phyloP scores from a whole-genome alignment of 2,329 filamentous ascomycete species.

The Aspergillus floridensis region DNA sequence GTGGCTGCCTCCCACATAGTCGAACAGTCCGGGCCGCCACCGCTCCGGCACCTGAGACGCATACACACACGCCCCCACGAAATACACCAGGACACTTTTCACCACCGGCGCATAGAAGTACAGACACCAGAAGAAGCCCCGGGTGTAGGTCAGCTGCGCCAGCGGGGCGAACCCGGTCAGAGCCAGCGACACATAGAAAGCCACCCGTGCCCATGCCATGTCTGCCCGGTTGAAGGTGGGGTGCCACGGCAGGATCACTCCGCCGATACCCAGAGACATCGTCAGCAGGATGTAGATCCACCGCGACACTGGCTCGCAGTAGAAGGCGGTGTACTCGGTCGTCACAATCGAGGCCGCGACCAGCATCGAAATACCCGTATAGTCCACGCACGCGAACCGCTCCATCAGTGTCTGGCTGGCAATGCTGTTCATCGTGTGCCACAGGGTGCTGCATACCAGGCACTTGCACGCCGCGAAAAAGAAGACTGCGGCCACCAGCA shows the following conservation, averaged over 20 bases:
- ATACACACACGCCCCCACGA: slow-evolving; percentile 80
- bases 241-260: slow-evolving; percentile 93
- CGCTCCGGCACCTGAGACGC: slow-evolving; percentile 89
- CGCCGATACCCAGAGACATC: slow-evolving; percentile 74
- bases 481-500: slow-evolving; percentile 89
- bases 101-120: slow-evolving; percentile 86
- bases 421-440: slow-evolving; percentile 99
- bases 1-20: slow-evolving; percentile 92
- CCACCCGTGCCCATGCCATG: slow-evolving; percentile 89
- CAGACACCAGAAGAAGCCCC: slow-evolving; percentile 75
- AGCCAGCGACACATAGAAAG: slow-evolving; percentile 85
- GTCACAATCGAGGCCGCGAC: slow-evolving; percentile 95
- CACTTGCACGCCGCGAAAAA: slow-evolving; percentile 96
- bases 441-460: slow-evolving; percentile 89
- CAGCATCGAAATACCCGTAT: slow-evolving; percentile 92
- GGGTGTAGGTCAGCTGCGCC: slow-evolving; percentile 74
- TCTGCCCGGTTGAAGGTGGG: slow-evolving; percentile 89
- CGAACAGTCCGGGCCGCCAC: slow-evolving; percentile 89
- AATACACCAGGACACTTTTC: slow-evolving; percentile 84
- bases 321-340: slow-evolving; percentile 97
- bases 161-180: slow-evolving; percentile 87
- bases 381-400: slow-evolving; percentile 95
- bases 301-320: slow-evolving; percentile 86
- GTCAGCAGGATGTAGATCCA: slow-evolving; percentile 84
- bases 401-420: slow-evolving; percentile 86